These are phyloP conservation scores for Lentinus tigrinus DNA, from an alignment of 768 basidiomycete genomes.

Conservation along the genomic window DNA sequence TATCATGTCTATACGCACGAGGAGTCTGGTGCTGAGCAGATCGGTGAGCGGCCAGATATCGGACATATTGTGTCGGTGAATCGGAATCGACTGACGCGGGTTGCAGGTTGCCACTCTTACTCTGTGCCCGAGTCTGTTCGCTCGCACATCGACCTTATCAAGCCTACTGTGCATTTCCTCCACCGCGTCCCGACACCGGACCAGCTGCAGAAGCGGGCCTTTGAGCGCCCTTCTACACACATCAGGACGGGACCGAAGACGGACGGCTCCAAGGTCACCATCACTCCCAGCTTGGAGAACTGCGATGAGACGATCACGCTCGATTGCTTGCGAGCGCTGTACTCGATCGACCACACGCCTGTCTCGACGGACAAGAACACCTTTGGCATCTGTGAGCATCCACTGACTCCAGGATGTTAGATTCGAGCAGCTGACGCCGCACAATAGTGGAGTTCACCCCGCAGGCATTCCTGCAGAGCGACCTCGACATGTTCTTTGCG, in stretches of 20 bases:
- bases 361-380: slow-evolving; percentile 26
- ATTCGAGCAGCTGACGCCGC: not conserved
- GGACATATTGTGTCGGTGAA: not conserved
- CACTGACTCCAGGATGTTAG: not conserved
- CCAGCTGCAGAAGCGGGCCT: slow-evolving; percentile 41
- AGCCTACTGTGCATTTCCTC: slow-evolving; percentile 70
- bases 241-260: slow-evolving; percentile 13
- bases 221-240: slow-evolving; percentile 3
- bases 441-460: slow-evolving; percentile 42
- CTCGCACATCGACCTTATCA: slow-evolving; percentile 62
- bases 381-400: slow-evolving; percentile 30
- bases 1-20: slow-evolving; percentile 62
- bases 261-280: slow-evolving; percentile 14
- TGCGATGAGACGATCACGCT: slow-evolving; percentile 31
- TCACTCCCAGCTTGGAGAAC: slow-evolving; percentile 18
- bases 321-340: slow-evolving; percentile 31
- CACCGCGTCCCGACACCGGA: slow-evolving; percentile 16
- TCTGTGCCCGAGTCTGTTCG: slow-evolving; percentile 59
- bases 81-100: not conserved
- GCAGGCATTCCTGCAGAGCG: slow-evolving; percentile 40
- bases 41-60: slow-evolving; percentile 33
- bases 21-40: slow-evolving; percentile 47
- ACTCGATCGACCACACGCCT: slow-evolving; percentile 29
- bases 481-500: slow-evolving; percentile 42
- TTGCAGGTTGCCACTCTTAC: slow-evolving; percentile 55